Base-by-base conservation (phyloP, 768 basidiomycete species). In the Termitomyces bulborhizus region DNA sequence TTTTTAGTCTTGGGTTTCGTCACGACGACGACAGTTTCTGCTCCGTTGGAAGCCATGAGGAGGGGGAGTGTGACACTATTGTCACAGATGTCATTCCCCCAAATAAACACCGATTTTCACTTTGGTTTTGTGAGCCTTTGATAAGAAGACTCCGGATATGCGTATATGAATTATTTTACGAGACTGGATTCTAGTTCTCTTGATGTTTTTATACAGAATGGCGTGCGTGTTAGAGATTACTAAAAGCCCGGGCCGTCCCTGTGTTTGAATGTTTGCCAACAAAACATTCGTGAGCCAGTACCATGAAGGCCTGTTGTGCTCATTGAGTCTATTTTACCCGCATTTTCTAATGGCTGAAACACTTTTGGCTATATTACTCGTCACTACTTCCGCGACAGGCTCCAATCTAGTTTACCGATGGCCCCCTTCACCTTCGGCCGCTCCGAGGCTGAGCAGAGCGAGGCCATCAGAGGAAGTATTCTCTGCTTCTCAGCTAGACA, bases 301-400 rank as follows among this genome's bases (percentile, higher is more conserved):
- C 15, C 46, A 48, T 48, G 54, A 26, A 41, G n/a, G 21, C 16
- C 39, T 12, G 42, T 41, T 7, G 18, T 43, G 27, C 31, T 40
- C 31, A 21, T 40, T 50, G 43, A 54, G 4, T 39, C 18, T 26
- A 4, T 31, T 41, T 21, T 45, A 12, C 7, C 32, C 58, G 46
- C 43, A 29, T 48, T 43, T 11, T 9, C 26, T 16, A 29, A 90
- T 90, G 88, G 85, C 86, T 40, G 86, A 90, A 69, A 84, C 85
- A 2, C 78, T 97, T 32, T 73, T 94, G 46, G 86, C 90, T 9
- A 76, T 96, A 57, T 71, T 95, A 4, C 81, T 97, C 36, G 89
- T 93, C 42, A 90, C 90, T 4, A 85, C 86, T 12, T 93, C 92
- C 8, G 85, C 90, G 6, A 89, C 85, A 63, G 90, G 88, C 27